Conservation (phyloP, 1,139 yeast genomes). For the Hansenula sp. region DNA sequence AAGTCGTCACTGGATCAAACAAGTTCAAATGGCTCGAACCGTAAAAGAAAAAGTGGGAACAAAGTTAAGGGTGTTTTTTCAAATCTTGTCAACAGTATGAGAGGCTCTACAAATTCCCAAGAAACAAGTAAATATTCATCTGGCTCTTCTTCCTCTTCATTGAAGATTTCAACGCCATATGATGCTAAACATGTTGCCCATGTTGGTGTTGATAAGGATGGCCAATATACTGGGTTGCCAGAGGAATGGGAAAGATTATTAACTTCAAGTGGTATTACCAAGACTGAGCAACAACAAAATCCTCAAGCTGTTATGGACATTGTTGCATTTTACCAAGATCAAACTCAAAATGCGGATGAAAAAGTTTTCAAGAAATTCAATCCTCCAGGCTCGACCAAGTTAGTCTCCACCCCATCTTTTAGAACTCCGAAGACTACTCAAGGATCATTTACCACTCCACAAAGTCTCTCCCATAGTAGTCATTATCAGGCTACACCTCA, state of each 20-base stretch:
- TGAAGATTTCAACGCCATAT: conserved; percentile 84
- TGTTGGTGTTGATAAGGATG: conserved; percentile 82
- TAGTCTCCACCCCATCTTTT: conserved; percentile 26
- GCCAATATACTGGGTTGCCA: conserved; percentile 88
- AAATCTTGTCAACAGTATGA: conserved; percentile 44
- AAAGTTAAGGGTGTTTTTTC: conserved; percentile 48
- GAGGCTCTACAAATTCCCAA: conserved; percentile 24
- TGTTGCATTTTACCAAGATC: conserved; percentile 80
- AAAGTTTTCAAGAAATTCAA: conserved; percentile 74
- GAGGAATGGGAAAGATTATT: conserved; percentile 86
- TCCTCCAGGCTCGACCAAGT: conserved; percentile 24
- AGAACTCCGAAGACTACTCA: conserved; percentile 27
- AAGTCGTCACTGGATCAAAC: conserved; percentile 6
- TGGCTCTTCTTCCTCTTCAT: conserved; percentile 28
- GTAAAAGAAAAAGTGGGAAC: conserved; percentile 29
- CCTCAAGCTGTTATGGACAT: conserved; percentile 95
- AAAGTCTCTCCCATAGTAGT: not conserved
- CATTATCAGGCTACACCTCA: conserved; percentile 5
- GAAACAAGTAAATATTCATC: conserved; percentile 22
- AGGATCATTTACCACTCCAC: conserved; percentile 25
- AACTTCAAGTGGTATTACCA: conserved; percentile 82
- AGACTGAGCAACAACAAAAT: conserved; percentile 80
- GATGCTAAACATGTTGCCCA: conserved; percentile 90
- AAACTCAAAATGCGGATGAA: conserved; percentile 60
- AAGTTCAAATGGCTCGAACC: not conserved